These are phyloP conservation scores for Gonium pectorale DNA, from an alignment of 139 green algal species.

Conservation along the genomic window DNA sequence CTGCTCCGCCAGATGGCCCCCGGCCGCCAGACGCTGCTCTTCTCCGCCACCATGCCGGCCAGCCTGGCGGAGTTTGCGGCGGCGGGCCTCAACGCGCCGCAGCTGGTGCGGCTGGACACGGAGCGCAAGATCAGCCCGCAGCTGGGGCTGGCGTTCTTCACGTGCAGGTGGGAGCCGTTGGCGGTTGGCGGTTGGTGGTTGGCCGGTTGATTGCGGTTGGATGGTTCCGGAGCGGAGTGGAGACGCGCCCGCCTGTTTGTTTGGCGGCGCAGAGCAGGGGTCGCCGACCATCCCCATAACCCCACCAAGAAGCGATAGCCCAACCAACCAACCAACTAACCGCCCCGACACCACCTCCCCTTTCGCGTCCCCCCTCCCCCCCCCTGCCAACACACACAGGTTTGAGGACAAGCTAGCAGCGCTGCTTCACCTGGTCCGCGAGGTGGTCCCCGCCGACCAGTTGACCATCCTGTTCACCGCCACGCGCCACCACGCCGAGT, in stretches of 20 bases:
- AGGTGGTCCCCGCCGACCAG: constrained; percentile 79
- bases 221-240: too few species aligned
- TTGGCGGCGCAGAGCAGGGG: too few species aligned
- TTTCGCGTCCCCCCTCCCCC: not conserved
- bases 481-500: constrained; percentile 97
- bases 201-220: too few species aligned
- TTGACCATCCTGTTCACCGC: constrained; percentile 90
- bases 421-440: constrained; percentile 89
- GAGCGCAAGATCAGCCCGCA: constrained; percentile 92
- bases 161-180: constrained; percentile 72
- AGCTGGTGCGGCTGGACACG: constrained; percentile 94
- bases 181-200: not conserved
- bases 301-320: too few species aligned
- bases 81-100: constrained; percentile 67
- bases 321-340: not conserved
- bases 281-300: too few species aligned
- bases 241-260: too few species aligned
- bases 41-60: constrained; percentile 93
- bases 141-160: constrained; percentile 88
- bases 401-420: constrained; percentile 92
- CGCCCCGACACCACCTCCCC: not conserved
- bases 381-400: not conserved
- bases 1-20: constrained; percentile 82
- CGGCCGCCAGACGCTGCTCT: constrained; percentile 93
- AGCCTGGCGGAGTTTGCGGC: constrained; percentile 95